phyloP scores from a whole-genome alignment of 306 rosid genomes.

The peach (Prunus persica) region DNA sequence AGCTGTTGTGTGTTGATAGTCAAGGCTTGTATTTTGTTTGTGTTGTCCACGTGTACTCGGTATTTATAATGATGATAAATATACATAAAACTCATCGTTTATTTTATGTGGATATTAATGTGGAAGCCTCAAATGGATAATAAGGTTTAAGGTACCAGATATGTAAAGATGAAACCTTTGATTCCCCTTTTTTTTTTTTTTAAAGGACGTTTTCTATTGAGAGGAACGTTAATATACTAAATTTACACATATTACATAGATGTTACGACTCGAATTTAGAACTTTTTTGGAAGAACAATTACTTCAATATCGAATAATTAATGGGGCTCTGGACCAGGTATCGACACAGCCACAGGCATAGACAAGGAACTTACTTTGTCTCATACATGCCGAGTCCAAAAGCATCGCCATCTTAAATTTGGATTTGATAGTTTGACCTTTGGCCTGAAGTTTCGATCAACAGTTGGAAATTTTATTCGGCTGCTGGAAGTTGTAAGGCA shows the following conservation, averaged over 20 bases:
- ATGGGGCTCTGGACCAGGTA: no score
- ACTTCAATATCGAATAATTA: no score
- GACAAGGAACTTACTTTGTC: not conserved
- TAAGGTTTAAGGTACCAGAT: no score
- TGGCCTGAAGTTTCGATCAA: not conserved
- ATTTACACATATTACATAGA: fast-evolving
- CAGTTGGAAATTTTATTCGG: not conserved
- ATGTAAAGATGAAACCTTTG: no score
- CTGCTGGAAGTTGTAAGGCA: not conserved
- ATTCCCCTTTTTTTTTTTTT: no score
- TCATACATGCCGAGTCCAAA: not conserved
- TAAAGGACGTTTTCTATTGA: no score
- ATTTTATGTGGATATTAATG: no score
- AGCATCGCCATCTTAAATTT: not conserved
- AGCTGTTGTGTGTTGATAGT: not conserved
- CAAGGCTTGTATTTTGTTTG: not conserved
- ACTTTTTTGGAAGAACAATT: no score
- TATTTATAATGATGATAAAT: not conserved
- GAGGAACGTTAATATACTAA: no score
- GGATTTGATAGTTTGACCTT: not conserved
- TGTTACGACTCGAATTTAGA: fast-evolving
- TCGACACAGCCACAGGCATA: not conserved
- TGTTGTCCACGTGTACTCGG: not conserved
- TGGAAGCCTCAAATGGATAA: no score
- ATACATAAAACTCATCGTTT: no score